Evolutionary conservation across 441 rosid genomes (phyloP).

Genomic region (Biscutella laevigata): DNA sequence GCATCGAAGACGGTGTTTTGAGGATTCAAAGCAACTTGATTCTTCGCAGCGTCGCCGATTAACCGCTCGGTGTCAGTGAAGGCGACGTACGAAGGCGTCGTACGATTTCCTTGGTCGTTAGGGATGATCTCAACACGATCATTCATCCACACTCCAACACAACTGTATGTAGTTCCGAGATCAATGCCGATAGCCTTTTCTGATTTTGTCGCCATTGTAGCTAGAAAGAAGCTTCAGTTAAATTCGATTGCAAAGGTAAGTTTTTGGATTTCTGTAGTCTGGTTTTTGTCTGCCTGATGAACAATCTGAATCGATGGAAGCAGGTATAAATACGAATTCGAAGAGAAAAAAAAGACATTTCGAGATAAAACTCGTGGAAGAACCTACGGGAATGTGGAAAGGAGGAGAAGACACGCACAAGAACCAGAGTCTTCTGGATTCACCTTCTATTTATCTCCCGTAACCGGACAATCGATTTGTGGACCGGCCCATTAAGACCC

Average conservation of each 20-base stretch:
- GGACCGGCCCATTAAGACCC: conserved; percentile 5
- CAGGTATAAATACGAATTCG: conserved; percentile 8
- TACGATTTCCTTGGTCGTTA: conserved; percentile 47
- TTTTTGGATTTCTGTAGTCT: not conserved
- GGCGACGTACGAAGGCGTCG: conserved; percentile 47
- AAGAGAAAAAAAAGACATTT: conserved; percentile 9
- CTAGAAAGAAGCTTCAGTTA: not conserved
- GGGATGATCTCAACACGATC: conserved; percentile 50
- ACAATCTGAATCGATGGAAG: not conserved
- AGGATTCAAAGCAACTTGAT: conserved; percentile 45
- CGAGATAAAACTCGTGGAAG: not conserved
- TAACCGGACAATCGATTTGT: not conserved
- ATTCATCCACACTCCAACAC: conserved; percentile 44
- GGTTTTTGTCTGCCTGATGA: conserved; percentile 9
- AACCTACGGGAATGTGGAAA: conserved; percentile 1
- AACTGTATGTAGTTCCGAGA: conserved; percentile 49
- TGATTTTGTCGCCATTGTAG: conserved; percentile 26
- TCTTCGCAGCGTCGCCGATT: conserved; percentile 47
- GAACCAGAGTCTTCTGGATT: conserved; percentile 22
- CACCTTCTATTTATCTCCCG: conserved; percentile 4
- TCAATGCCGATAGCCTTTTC: conserved; percentile 41
- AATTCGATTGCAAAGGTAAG: not conserved
- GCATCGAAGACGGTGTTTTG: conserved; percentile 44
- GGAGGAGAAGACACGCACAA: not conserved
- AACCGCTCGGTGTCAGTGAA: conserved; percentile 42